Conservation (phyloP, 805 yeast species). For the Candida quercuum region DNA sequence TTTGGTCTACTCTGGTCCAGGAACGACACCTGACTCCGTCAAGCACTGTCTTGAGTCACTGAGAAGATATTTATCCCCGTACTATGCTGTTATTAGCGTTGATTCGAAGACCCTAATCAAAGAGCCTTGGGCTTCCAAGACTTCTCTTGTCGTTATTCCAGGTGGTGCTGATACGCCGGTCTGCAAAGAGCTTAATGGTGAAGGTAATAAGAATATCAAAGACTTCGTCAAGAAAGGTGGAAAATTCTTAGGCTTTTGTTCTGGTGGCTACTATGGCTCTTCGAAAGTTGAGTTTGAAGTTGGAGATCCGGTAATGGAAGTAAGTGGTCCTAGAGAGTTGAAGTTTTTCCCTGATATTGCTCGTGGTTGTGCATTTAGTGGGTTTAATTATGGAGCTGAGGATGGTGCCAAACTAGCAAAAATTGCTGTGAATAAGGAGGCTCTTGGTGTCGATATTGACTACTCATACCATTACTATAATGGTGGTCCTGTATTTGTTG, state of each 20-base stretch:
- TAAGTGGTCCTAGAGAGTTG: constrained; percentile 80
- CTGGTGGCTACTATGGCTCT: constrained; percentile 89
- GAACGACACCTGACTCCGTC: constrained; percentile 83
- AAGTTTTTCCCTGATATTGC: constrained; percentile 77
- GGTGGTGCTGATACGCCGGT: constrained; percentile 97
- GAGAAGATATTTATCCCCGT: constrained; percentile 70
- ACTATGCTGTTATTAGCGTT: constrained; percentile 79
- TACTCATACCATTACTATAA: constrained; percentile 52
- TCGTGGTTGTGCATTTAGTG: constrained; percentile 76
- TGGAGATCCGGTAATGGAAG: constrained; percentile 67
- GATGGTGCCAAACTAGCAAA: constrained; percentile 63
- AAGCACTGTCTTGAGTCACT: constrained; percentile 78
- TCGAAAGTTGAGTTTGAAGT: constrained; percentile 77
- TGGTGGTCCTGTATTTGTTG: constrained; percentile 86
- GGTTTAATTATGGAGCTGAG: constrained; percentile 76
- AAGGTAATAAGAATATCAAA: constrained; percentile 53
- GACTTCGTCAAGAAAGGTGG: constrained; percentile 79
- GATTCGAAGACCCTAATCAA: constrained; percentile 54
- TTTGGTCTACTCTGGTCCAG: constrained; percentile 70
- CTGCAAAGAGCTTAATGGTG: constrained; percentile 67
- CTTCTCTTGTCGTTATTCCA: constrained; percentile 79
- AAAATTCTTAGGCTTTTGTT: constrained; percentile 79
- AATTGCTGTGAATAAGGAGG: constrained; percentile 34
- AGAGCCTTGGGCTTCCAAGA: constrained; percentile 87
- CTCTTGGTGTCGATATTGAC: constrained; percentile 24